Conservation (phyloP, 257 asterid species). For the Lycium ferocissimum region DNA sequence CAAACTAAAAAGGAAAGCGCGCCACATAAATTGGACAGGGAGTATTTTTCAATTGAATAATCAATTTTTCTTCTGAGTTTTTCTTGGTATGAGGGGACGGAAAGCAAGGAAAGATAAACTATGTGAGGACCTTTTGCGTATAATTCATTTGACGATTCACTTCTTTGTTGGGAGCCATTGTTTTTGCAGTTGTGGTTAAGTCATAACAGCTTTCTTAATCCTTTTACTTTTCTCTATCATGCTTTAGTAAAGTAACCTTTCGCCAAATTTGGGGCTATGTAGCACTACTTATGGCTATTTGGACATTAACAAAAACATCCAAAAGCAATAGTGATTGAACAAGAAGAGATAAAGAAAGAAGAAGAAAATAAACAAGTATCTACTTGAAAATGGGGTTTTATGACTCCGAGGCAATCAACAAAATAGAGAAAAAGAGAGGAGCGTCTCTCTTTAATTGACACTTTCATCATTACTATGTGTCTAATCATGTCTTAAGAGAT, state of each 20-base stretch:
- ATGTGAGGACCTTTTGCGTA: not conserved
- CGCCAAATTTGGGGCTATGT: not conserved
- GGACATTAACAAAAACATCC: not conserved
- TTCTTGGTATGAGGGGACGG: not conserved
- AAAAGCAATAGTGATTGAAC: not conserved
- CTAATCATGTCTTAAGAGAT: constrained; percentile 41
- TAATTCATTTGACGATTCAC: not conserved
- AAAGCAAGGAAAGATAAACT: not conserved
- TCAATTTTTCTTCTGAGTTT: not conserved
- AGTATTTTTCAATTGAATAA: not conserved
- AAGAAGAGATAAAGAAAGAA: not conserved
- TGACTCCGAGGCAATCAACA: constrained; percentile 40
- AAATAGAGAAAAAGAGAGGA: constrained; percentile 25
- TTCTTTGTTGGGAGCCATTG: not conserved
- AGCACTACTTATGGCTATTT: not conserved
- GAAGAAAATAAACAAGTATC: not conserved
- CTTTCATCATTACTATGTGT: constrained; percentile 45
- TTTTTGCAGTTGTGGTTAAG: constrained; percentile 1
- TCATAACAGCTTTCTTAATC: not conserved
- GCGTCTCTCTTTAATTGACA: constrained; percentile 25
- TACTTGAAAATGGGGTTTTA: constrained; percentile 22
- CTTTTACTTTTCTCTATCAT: not conserved
- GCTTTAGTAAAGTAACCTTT: not conserved
- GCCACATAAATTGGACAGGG: too few species aligned
- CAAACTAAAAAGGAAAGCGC: too few species aligned